A percentile compares a stretch with the other conserved stretches of the same genome.
Evolutionary conservation across 2,329 filamentous ascomycete genomes (phyloP).

Genomic region (Orbilia brochopaga): DNA sequence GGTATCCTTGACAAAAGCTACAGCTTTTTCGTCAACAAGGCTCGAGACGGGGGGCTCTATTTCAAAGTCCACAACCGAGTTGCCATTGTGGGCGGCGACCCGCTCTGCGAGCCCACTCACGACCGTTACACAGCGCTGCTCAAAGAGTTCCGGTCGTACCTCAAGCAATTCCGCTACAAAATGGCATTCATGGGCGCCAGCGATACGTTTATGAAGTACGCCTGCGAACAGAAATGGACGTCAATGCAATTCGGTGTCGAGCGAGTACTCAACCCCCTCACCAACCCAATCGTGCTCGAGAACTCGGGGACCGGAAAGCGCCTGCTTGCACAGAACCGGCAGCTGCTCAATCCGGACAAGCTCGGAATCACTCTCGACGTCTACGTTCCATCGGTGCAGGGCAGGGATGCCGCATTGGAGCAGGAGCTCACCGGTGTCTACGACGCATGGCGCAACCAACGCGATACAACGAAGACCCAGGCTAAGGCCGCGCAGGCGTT

Average conservation of each 20-base stretch:
- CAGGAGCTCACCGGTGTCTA: constrained; percentile 57
- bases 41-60: constrained; percentile 57
- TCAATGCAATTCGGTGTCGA: constrained; percentile 58
- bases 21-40: constrained; percentile 58
- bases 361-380: constrained; percentile 57
- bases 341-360: constrained; percentile 57
- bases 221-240: constrained; percentile 56
- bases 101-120: constrained; percentile 56
- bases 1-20: constrained; percentile 60
- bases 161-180: constrained; percentile 55
- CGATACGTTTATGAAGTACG: constrained; percentile 56
- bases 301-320: constrained; percentile 56
- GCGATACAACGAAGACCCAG: constrained; percentile 55
- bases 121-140: constrained; percentile 53
- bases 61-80: constrained; percentile 58
- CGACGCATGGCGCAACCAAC: constrained; percentile 57
- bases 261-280: constrained; percentile 59
- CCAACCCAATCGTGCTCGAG: constrained; percentile 58
- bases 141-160: constrained; percentile 57
- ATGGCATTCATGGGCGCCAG: constrained; percentile 58
- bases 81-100: constrained; percentile 59
- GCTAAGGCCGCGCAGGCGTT: constrained; percentile 56
- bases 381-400: constrained; percentile 56
- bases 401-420: constrained; percentile 56
- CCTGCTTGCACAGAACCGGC: constrained; percentile 57